A percentile compares a stretch with the other conserved stretches of the same genome.
phyloP scores from a whole-genome alignment of 1,139 yeast species.

The Hanseniaspora uvarum region DNA sequence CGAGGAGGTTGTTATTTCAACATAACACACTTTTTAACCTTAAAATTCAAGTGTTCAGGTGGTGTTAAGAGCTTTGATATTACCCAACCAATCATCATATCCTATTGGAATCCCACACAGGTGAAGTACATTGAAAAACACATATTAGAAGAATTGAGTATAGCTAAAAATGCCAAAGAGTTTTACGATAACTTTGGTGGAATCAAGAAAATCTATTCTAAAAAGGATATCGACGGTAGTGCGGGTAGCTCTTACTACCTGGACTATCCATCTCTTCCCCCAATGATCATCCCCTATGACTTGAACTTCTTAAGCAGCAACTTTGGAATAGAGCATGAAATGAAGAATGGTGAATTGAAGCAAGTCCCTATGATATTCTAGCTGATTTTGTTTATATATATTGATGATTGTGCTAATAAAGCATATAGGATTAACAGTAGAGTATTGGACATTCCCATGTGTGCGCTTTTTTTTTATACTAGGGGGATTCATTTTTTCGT shows the following conservation, averaged over 20 bases:
- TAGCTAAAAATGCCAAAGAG: slow-evolving; percentile 33
- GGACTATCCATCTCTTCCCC: slow-evolving; percentile 32
- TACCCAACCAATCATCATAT: slow-evolving; percentile 43
- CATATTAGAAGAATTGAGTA: slow-evolving; percentile 46
- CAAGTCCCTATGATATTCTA: slow-evolving; percentile 21
- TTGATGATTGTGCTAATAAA: not conserved
- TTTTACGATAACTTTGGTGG: slow-evolving; percentile 30
- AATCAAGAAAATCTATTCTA: slow-evolving; percentile 23
- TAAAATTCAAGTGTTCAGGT: slow-evolving; percentile 39
- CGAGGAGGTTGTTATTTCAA: slow-evolving; percentile 42
- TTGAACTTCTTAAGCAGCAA: slow-evolving; percentile 3
- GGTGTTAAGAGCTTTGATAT: slow-evolving; percentile 44
- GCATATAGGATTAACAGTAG: not conserved
- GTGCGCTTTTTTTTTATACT: not conserved
- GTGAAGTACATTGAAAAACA: slow-evolving; percentile 38
- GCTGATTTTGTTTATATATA: not conserved
- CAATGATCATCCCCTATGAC: slow-evolving; percentile 24
- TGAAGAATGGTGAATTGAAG: slow-evolving; percentile 10
- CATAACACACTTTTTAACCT: slow-evolving; percentile 41
- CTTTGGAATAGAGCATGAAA: slow-evolving; percentile 14
- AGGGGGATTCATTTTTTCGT: not conserved
- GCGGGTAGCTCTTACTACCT: slow-evolving; percentile 24
- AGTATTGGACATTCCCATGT: not conserved
- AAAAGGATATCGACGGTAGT: slow-evolving; percentile 14
- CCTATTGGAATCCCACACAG: slow-evolving; percentile 44